Percentiles rank a stretch among this genome's conserved stretches.
Conservation (phyloP, 106 monocot species). For the Dactylorhiza incarnata region DNA sequence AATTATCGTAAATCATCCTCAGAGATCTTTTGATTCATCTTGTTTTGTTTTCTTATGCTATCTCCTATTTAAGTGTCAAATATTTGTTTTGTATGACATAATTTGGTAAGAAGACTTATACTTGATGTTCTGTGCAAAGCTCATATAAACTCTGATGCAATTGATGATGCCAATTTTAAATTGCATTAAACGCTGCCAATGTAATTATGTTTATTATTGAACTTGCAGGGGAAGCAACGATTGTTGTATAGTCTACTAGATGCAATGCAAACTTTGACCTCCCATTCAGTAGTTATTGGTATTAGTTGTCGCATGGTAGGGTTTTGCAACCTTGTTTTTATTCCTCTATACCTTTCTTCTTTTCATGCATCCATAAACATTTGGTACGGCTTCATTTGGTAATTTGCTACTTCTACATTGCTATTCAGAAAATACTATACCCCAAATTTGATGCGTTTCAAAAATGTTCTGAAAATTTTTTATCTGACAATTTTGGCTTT, state of each 20-base stretch:
- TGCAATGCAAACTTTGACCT: constrained; percentile 79
- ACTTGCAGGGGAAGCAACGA: constrained; percentile 80
- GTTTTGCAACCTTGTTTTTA: constrained; percentile 4
- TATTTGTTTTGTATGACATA: background rate
- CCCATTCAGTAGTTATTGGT: constrained; percentile 80
- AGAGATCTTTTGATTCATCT: background rate
- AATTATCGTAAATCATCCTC: background rate
- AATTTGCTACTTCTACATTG: background rate
- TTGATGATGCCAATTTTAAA: background rate
- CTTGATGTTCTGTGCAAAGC: background rate
- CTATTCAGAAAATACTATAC: background rate
- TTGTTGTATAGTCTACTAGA: constrained; percentile 93
- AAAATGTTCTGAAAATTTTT: no score
- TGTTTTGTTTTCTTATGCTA: background rate
- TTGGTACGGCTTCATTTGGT: background rate
- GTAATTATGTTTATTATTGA: constrained; percentile 5
- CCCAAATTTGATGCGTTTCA: background rate
- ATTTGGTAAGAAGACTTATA: background rate
- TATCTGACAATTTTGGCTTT: no score
- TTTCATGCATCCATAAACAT: background rate
- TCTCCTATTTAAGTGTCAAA: background rate
- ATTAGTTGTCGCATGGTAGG: constrained; percentile 86
- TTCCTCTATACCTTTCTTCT: background rate
- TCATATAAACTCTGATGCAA: background rate
- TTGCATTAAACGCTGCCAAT: background rate